A percentile compares a stretch with the other conserved stretches of the same genome.
phyloP scores from a whole-genome alignment of 2,329 filamentous ascomycete species.

The Calonectria hawksworthii region DNA sequence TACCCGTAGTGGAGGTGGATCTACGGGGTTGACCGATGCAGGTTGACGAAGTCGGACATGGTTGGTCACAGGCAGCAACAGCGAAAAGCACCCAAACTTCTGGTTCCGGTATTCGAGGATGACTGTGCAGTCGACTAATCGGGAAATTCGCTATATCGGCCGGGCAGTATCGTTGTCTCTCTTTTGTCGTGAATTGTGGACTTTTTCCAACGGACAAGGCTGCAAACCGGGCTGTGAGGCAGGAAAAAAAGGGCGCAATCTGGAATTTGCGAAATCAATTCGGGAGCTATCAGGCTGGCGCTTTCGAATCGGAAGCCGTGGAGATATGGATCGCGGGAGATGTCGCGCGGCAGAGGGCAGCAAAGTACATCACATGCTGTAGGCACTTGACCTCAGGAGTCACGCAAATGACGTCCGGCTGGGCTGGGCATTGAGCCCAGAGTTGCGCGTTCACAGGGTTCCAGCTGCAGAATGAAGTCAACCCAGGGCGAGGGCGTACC shows the following conservation, averaged over 20 bases:
- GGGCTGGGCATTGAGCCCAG: conserved; percentile 8
- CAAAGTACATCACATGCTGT: conserved; percentile 13
- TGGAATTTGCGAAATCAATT: neutral
- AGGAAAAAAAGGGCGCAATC: neutral
- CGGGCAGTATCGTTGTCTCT: neutral
- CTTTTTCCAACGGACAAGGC: neutral
- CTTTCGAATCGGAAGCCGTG: conserved; percentile 21
- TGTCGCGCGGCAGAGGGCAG: neutral
- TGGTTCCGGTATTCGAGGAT: neutral
- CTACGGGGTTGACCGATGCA: conserved; percentile 45
- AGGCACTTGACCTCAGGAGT: conserved; percentile 20
- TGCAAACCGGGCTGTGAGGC: neutral
- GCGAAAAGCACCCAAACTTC: neutral
- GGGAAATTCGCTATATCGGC: neutral
- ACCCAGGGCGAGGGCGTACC: neutral
- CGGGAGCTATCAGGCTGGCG: neutral
- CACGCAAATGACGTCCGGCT: conserved; percentile 23
- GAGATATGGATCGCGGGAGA: conserved; percentile 7
- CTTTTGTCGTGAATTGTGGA: neutral
- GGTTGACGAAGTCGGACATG: conserved; percentile 29
- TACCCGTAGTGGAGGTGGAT: conserved; percentile 18
- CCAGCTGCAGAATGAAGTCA: neutral
- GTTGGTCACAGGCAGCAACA: conserved; percentile 14
- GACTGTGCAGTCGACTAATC: neutral
- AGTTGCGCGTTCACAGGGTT: neutral